These are phyloP conservation scores for Plasmopara viticola DNA, from an alignment of 352 stramenopile genomes.

Conservation along the genomic window DNA sequence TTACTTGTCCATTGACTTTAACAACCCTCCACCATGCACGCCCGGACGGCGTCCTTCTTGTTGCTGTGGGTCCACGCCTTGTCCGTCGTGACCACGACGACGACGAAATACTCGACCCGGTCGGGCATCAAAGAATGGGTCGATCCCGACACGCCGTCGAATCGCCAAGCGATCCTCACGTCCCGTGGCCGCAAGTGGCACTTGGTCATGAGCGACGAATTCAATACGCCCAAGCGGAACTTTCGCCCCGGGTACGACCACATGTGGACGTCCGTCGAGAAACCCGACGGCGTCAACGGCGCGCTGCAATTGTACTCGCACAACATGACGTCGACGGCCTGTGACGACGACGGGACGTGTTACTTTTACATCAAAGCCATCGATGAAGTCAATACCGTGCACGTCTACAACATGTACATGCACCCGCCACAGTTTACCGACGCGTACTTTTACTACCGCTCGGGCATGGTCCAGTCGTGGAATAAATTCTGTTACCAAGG, in stretches of 20 bases:
- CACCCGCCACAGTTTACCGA: constrained; percentile 41
- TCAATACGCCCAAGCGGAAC: constrained; percentile 79
- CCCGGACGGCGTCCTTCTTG: too few relatives aligned
- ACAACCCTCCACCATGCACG: too few relatives aligned
- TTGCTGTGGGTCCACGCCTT: background rate
- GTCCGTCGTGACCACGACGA: background rate
- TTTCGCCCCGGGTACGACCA: constrained; percentile 91
- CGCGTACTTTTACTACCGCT: constrained; percentile 44
- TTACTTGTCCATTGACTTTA: background rate
- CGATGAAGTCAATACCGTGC: constrained; percentile 32
- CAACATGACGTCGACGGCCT: constrained; percentile 57
- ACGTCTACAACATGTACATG: constrained; percentile 54
- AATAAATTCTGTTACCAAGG: constrained; percentile 95
- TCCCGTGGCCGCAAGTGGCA: constrained; percentile 45
- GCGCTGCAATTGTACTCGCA: constrained; percentile 89
- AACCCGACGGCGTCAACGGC: constrained; percentile 88
- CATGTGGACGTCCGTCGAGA: constrained; percentile 91
- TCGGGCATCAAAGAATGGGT: constrained; percentile 42
- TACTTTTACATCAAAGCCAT: constrained; percentile 40
- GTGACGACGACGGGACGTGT: constrained; percentile 41
- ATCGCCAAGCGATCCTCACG: constrained; percentile 29
- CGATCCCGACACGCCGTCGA: constrained; percentile 46
- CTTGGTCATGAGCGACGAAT: constrained; percentile 93
- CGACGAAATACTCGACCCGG: constrained; percentile 26
- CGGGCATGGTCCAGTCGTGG: constrained; percentile 89